Percentiles rank a stretch among this genome's conserved stretches.
These are phyloP conservation scores for Fomitopsis pinicola DNA, from an alignment of 1,284 basidiomycete species.

Conservation along the genomic window DNA sequence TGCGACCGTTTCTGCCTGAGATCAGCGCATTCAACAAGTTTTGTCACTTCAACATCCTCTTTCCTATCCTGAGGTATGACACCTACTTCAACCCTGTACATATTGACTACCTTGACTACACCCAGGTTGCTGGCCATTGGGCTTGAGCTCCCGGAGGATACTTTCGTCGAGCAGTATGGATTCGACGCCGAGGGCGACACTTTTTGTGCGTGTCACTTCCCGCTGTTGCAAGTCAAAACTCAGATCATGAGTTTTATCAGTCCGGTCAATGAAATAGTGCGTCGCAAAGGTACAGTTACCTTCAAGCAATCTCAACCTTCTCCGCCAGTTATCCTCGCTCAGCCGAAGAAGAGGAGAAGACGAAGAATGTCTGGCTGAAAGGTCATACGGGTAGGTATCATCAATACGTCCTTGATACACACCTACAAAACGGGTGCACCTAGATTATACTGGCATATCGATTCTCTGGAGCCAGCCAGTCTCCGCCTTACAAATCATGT, in stretches of 20 bases:
- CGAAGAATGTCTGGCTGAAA: slow-evolving; percentile 56
- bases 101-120: not conserved
- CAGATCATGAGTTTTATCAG: slow-evolving; percentile 6
- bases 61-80: slow-evolving; percentile 43
- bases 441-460: slow-evolving; percentile 52
- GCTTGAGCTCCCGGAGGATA: slow-evolving; percentile 29
- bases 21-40: slow-evolving; percentile 46
- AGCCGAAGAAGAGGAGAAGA: slow-evolving; percentile 45
- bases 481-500: slow-evolving; percentile 51
- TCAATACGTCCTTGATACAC: not conserved
- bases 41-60: slow-evolving; percentile 47
- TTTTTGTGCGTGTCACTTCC: slow-evolving; percentile 15
- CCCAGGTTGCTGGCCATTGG: slow-evolving; percentile 39
- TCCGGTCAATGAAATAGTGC: slow-evolving; percentile 34
- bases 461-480: slow-evolving; percentile 60
- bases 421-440: not conserved
- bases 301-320: not conserved
- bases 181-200: slow-evolving; percentile 24
- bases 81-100: not conserved
- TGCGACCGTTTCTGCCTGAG: slow-evolving; percentile 55
- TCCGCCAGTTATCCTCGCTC: slow-evolving; percentile 27
- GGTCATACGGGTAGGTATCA: slow-evolving; percentile 46
- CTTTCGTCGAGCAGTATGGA: slow-evolving; percentile 25
- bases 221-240: not conserved
- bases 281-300: not conserved